These are phyloP conservation scores for Clohesyomyces aquaticus DNA, from an alignment of 495 filamentous ascomycete genomes.

Conservation along the genomic window DNA sequence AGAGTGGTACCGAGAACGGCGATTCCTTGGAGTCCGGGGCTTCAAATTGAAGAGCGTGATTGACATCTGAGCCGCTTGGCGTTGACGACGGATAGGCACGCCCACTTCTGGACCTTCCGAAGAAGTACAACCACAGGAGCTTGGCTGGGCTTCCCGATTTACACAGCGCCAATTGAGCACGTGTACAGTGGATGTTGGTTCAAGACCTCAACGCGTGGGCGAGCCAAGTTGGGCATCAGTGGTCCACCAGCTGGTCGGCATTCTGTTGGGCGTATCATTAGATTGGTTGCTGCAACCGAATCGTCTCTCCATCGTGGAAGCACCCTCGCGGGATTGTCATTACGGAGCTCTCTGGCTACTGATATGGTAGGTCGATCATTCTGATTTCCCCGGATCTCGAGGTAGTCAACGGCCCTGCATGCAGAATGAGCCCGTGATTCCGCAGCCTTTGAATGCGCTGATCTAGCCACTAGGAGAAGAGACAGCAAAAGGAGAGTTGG, in stretches of 20 bases:
- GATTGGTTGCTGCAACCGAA: slow-evolving; percentile 28
- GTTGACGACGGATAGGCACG: slow-evolving; percentile 48
- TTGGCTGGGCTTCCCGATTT: slow-evolving; percentile 47
- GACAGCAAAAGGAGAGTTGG: too few relatives aligned
- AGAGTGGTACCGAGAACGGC: slow-evolving; percentile 30
- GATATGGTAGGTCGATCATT: too few relatives aligned
- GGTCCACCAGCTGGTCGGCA: slow-evolving; percentile 47
- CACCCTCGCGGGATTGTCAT: background rate
- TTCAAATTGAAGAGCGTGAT: slow-evolving; percentile 51
- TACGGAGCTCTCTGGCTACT: too few relatives aligned
- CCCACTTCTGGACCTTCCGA: slow-evolving; percentile 54
- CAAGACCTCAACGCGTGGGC: slow-evolving; percentile 41
- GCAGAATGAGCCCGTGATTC: too few relatives aligned
- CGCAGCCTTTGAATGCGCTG: too few relatives aligned
- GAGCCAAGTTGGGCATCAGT: slow-evolving; percentile 42
- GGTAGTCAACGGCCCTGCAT: too few relatives aligned
- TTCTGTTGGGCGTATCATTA: slow-evolving; percentile 43
- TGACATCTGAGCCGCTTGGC: too few relatives aligned
- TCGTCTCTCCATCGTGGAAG: slow-evolving; percentile 17
- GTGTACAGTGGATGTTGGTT: slow-evolving; percentile 46
- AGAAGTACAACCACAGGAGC: slow-evolving; percentile 27
- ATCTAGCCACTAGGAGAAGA: too few relatives aligned
- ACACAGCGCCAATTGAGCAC: slow-evolving; percentile 48
- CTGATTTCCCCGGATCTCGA: too few relatives aligned
- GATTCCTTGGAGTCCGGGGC: slow-evolving; percentile 20